These are phyloP conservation scores for Tagetes patula DNA, from an alignment of 129 eudicot genomes.

Conservation along the genomic window DNA sequence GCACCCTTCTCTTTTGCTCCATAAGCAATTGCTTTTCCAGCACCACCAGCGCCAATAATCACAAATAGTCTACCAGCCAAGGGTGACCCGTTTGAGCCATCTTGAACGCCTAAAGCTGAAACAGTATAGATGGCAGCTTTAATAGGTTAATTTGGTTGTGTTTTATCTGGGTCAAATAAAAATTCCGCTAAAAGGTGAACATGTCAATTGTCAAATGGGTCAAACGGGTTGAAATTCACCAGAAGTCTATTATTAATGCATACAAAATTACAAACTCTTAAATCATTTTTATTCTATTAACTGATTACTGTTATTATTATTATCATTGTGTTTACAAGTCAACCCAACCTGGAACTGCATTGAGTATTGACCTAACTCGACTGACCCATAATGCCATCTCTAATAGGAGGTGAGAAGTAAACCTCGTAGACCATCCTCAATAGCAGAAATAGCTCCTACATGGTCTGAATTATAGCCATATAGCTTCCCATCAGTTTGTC, in stretches of 20 bases:
- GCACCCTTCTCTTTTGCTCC: constrained; percentile 98
- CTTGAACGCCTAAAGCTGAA: constrained; percentile 45
- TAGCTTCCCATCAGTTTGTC: constrained; percentile 68
- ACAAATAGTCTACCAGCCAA: constrained; percentile 78
- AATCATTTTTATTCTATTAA: background rate
- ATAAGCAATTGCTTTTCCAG: constrained; percentile 93
- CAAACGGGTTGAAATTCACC: background rate
- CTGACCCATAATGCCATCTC: constrained; percentile 1
- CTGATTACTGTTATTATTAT: background rate
- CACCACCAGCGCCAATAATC: constrained; percentile 97
- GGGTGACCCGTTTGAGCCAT: constrained; percentile 55
- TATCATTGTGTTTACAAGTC: background rate
- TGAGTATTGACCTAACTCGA: background rate
- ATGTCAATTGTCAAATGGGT: background rate
- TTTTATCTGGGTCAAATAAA: background rate
- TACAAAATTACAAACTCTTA: background rate
- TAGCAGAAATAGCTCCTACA: constrained; percentile 87
- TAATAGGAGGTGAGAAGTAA: constrained; percentile 29
- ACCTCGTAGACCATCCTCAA: constrained; percentile 87
- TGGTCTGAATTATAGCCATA: constrained; percentile 88
- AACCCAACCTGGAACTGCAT: background rate
- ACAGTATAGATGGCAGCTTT: background rate
- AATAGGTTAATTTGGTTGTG: background rate
- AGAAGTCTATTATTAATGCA: constrained; percentile 1
- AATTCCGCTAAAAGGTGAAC: background rate